These are phyloP conservation scores for Blastobotrys aristatus DNA, from an alignment of 1,139 yeast species.

Conservation along the genomic window DNA sequence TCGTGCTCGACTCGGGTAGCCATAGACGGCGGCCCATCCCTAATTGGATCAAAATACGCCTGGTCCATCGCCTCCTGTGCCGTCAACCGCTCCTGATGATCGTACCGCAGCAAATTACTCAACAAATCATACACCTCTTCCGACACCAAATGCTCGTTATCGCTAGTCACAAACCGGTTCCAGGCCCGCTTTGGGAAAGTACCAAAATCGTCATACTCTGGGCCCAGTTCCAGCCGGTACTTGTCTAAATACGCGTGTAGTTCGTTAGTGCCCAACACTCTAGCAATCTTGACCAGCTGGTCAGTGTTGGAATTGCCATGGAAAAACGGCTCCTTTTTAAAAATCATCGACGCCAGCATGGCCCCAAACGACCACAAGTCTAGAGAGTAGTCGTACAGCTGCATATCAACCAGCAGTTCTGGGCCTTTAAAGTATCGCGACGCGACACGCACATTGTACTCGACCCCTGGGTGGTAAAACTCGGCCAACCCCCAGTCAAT, in stretches of 20 bases:
- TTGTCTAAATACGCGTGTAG: conserved; percentile 63
- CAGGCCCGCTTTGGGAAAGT: conserved; percentile 76
- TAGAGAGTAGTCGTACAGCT: conserved; percentile 83
- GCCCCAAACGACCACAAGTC: conserved; percentile 96
- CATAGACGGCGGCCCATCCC: conserved; percentile 13
- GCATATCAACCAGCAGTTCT: conserved; percentile 78
- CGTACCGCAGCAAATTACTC: conserved; percentile 73
- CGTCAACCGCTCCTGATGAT: conserved; percentile 82
- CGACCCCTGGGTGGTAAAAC: conserved; percentile 86
- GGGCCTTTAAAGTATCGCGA: conserved; percentile 95
- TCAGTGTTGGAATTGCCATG: conserved; percentile 93
- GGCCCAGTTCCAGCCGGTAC: conserved; percentile 66
- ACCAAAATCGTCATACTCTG: conserved; percentile 74
- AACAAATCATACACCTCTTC: conserved; percentile 70
- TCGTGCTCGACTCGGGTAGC: neutral
- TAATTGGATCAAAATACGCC: conserved; percentile 48
- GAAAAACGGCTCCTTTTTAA: conserved; percentile 91
- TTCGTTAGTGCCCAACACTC: conserved; percentile 83
- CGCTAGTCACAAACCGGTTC: conserved; percentile 67
- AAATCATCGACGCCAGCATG: conserved; percentile 94
- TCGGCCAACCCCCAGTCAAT: conserved; percentile 98
- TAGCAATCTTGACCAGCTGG: conserved; percentile 85
- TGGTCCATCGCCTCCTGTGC: conserved; percentile 92
- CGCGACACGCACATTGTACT: conserved; percentile 91
- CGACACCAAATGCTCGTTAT: conserved; percentile 61